Evolutionary conservation across 331 rosid genomes (phyloP), one percentile per base, ranked within the genome.

Genomic region (Cydonia oblonga): DNA sequence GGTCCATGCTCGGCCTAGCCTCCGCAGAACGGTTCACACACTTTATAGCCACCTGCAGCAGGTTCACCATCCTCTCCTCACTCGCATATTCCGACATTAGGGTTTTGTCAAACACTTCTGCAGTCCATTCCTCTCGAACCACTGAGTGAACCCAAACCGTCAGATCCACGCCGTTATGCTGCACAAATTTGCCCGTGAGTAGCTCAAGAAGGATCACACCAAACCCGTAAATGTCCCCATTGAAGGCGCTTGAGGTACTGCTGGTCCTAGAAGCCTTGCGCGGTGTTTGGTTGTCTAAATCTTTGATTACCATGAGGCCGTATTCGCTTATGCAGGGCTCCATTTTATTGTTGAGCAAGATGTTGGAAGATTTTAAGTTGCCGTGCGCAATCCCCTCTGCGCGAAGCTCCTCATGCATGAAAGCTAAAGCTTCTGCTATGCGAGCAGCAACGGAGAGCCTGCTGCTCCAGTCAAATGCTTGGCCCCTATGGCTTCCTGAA

Each of bases 41-140:
- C 78, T 88, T 85, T 44, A 89, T 70, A 69, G 96, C 96, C 58
- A 93, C 92, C 30, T 86, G 96, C 65, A 93, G 93, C 88, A 93
- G 49, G 78, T 76, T 89, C 68, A 93, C 85, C 91, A 90, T 75
- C 74, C 91, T 89, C 81, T 89, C 97, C 79, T 89, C 96, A 70
- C 95, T 86, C 46, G 91, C 92, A 69, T 74, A 86, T 75, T 88
- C 92, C 56, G 83, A 78, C 42, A 84, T 32, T 16, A 93, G 68
- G 5, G 64, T 54, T 80, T 66, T 80, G 67, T 91, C 98, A 77
- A 93, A 91, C 9, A 93, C 96, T 75, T 93, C 98, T 2, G 83
- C 90, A 1, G 97, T 89, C 98, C 95, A 90, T 80, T 93, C 98
- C 77, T 93, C 96, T 58, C 87, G 74, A 30, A 93, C 81, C 40